Evolutionary conservation across 2,329 filamentous ascomycete genomes (phyloP).

Genomic region (Elsinoe australis): DNA sequence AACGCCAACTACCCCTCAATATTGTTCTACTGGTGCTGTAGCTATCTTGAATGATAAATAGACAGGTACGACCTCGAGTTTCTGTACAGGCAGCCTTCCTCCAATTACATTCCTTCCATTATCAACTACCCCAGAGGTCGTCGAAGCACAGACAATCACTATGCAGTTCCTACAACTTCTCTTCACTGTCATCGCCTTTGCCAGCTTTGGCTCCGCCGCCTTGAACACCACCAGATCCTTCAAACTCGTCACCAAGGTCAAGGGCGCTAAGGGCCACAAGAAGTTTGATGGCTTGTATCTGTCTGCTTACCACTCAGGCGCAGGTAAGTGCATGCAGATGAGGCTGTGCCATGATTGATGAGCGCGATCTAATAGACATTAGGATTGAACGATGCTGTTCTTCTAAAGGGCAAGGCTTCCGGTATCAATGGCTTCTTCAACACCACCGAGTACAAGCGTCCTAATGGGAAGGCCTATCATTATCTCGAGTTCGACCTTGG

Average conservation of each 20-base stretch:
- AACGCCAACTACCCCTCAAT: too few species aligned
- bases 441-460: slow-evolving; percentile 23
- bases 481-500: slow-evolving; percentile 30
- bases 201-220: slow-evolving; percentile 21
- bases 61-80: too few species aligned
- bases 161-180: slow-evolving; percentile 14
- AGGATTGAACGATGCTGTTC: slow-evolving; percentile 27
- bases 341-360: not conserved
- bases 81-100: too few species aligned
- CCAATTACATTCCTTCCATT: too few species aligned
- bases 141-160: not conserved
- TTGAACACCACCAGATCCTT: slow-evolving; percentile 27
- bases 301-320: slow-evolving; percentile 20
- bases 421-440: slow-evolving; percentile 25
- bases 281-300: slow-evolving; percentile 27
- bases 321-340: slow-evolving; percentile 6
- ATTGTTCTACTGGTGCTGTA: too few species aligned
- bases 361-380: slow-evolving; percentile 3
- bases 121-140: not conserved
- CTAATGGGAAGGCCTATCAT: slow-evolving; percentile 21
- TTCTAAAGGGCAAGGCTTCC: slow-evolving; percentile 20
- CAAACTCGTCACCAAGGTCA: slow-evolving; percentile 26
- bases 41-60: too few species aligned
- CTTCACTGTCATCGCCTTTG: too few species aligned
- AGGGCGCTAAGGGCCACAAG: slow-evolving; percentile 23